Evolutionary conservation across 768 basidiomycete species (phyloP), one percentile per base, ranked within the genome.

Genomic region (Gymnopilus dilepis): DNA sequence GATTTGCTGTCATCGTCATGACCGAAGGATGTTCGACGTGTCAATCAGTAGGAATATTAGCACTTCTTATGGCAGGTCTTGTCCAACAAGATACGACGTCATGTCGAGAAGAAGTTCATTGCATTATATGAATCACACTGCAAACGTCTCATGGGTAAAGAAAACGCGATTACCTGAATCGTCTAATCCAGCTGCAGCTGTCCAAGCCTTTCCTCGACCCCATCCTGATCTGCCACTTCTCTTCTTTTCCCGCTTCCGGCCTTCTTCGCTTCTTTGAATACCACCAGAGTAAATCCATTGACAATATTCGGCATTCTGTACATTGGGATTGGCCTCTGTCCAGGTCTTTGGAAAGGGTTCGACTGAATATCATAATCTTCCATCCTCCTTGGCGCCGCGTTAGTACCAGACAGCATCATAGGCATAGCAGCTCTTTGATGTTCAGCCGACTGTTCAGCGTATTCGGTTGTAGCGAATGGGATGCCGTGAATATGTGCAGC

Each of bases 321-420:
- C 52, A 42, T 42, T 9, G 54, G 40, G 6, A 55, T 55, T 9
- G 38, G 26, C 9, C 55, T 56, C 13, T 41, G 30, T 26, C 55
- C 55, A 42, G 40, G 55, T 30, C 15, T 22, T 42, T 41, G 54
- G 38, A 55, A 55, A 15, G 51, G 51, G 26, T 52, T 52, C 51
- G 37, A 21, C 30, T 33, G 51, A 52, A 52, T 52, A 17, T 38
- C 33, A 22, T 54, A 54, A 4, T 54, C 33, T 7, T 54, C 52
- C 34, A 13, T 22, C 22, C 21, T 37, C 34, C 52, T 37, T 17
- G 31, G 52, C 34, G 21, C 12, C 15, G 37, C 51, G 33, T n/a
- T n/a, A 21, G 19, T 22, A 4, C 34, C 52, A 26, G 52, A 37
- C 6, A 54, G 37, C 37, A 54, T 54, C 12, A 26, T 4, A 26